phyloP scores from a whole-genome alignment of 495 filamentous ascomycete genomes.

The Hypoxylon subgilvum region DNA sequence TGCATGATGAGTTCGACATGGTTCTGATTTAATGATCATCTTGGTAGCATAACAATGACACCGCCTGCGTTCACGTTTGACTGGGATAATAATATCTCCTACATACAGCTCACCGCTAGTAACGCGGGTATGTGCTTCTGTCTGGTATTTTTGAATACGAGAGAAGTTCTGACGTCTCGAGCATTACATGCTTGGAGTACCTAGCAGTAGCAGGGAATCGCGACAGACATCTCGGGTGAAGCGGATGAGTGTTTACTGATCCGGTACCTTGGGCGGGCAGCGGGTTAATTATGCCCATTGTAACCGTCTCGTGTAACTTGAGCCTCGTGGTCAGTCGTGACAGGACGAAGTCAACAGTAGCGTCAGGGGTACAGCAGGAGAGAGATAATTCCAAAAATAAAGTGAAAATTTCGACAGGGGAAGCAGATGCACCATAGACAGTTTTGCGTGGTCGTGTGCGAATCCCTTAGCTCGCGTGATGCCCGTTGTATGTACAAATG shows the following conservation, averaged over 20 bases:
- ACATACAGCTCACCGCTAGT: conserved; percentile 2
- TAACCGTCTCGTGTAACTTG: conserved; percentile 21
- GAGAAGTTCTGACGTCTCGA: not conserved
- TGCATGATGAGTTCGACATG: not conserved
- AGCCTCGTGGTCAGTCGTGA: conserved; percentile 22
- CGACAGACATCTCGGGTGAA: not conserved
- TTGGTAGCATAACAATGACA: conserved; percentile 27
- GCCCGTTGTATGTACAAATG: not conserved
- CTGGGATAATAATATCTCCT: not conserved
- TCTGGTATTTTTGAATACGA: not conserved
- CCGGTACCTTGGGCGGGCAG: conserved; percentile 13
- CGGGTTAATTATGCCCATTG: conserved; percentile 14
- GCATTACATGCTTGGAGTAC: not conserved
- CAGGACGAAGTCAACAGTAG: conserved; percentile 23
- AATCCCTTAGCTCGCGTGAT: conserved; percentile 2
- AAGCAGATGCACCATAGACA: conserved; percentile 3
- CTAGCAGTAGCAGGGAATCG: not conserved
- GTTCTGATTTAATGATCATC: not conserved
- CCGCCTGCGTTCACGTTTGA: conserved; percentile 9
- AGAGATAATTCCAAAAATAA: conserved; percentile 9
- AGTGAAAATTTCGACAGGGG: conserved; percentile 3
- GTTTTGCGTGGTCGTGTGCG: not conserved
- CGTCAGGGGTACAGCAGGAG: conserved; percentile 20
- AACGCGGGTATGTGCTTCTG: not conserved
- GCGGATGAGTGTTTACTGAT: conserved; percentile 2